Evolutionary conservation across 2,329 filamentous ascomycete genomes (phyloP), one percentile per base, ranked within the genome.

Genomic region (Aspergillus spinulosporus): DNA sequence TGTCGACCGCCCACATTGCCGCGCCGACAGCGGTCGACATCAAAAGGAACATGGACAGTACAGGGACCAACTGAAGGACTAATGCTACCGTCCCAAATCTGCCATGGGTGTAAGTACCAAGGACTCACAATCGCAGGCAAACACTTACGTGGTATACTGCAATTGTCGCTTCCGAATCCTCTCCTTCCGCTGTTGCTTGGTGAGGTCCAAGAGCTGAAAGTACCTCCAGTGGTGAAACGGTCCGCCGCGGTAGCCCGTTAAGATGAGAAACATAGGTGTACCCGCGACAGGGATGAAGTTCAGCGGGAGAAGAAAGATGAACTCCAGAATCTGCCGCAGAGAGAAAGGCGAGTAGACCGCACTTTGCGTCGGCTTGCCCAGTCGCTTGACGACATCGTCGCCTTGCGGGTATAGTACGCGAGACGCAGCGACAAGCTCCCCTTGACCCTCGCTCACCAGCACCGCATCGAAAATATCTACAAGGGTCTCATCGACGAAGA

Each of bases 21-120:
- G 90, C 88, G 2, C 93, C 94, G 15, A 86, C 85, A 1, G 92
- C 88, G 2, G 89, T 92, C 0, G 93, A 97, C 62, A 99, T 76
- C 39, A 97, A 80, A 72, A 97, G 97, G 69, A 97, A 86, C 81
- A 99, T 95, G n/a, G 89, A 95, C 48, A 97, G 74, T 9, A 93
- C 82, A 1, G 94, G 94, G 6, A 97, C 81, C n/a, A 97, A 82
- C 75, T 97, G 90, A 29, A 97, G 75, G 5, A 91, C 72, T 77
- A 97, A 84, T 49, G 92, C 90, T 3, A 94, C 81, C 0, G 89
- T 90, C 12, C 94, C 94, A 68, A 97, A 97, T 68, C 82, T 84
- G 6, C 11, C 26, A 39, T 8, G 36, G 14, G 47, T 29, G 48
- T 57, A 31, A 58, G 49, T 12, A 40, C 3, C n/a, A 44, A 15